A percentile compares a stretch with the other conserved stretches of the same genome.
Evolutionary conservation across 23 red algal genomes (phyloP).

Genomic region (Gracilaria caudata): DNA sequence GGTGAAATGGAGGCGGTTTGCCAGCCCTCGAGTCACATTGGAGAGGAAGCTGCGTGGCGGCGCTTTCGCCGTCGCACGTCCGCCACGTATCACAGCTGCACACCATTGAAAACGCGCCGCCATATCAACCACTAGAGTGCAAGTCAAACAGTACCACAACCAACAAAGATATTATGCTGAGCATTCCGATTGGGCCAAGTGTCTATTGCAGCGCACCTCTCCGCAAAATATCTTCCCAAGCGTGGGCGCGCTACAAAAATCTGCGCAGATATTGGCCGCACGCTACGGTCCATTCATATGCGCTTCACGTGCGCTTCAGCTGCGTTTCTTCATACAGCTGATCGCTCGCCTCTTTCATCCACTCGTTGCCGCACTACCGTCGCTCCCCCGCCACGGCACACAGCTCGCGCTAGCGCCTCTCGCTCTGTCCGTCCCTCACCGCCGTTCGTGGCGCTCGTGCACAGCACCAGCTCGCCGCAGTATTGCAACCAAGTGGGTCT

Average conservation of each 20-base stretch:
- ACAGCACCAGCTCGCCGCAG: too few species aligned
- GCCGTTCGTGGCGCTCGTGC: background rate
- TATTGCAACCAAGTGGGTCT: too few species aligned
- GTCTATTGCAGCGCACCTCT: background rate
- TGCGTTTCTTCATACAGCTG: background rate
- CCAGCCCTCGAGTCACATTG: too few species aligned
- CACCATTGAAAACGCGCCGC: background rate
- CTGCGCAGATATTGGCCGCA: conserved; percentile 21
- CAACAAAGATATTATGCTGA: conserved; percentile 1
- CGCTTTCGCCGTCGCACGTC: background rate
- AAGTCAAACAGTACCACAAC: background rate
- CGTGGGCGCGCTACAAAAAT: background rate
- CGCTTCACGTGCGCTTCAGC: background rate
- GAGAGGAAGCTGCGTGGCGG: background rate
- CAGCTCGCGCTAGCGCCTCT: background rate
- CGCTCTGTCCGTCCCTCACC: background rate
- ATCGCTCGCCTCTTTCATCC: background rate
- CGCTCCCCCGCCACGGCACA: background rate
- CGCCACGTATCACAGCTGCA: background rate
- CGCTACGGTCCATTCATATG: background rate
- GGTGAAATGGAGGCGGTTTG: too few species aligned
- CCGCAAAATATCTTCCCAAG: conserved; percentile 2
- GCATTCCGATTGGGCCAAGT: conserved; percentile 32
- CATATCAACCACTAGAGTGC: too few species aligned
- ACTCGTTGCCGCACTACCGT: background rate